Conservation (phyloP, 1,284 basidiomycete species). For the Takashimella tepidaria region DNA sequence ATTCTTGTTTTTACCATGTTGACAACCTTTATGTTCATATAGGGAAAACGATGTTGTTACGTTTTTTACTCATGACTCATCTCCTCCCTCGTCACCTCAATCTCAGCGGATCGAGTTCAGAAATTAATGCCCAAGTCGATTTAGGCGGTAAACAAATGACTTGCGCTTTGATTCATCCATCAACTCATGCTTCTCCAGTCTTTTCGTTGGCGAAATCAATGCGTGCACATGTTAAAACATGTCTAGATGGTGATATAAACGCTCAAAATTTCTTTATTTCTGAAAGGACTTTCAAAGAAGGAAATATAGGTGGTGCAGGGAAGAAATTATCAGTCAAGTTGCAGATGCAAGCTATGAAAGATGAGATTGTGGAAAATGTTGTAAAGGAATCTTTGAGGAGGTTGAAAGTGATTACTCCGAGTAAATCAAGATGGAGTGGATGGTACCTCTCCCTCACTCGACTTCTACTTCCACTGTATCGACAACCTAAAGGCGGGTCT, state of each 20-base stretch:
- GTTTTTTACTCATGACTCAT: slow-evolving; percentile 31
- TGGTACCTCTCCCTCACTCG: slow-evolving; percentile 22
- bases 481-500: neutral
- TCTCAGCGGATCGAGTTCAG: too few relatives aligned
- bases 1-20: neutral
- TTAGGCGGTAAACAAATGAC: slow-evolving; percentile 30
- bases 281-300: too few relatives aligned
- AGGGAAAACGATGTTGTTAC: slow-evolving; percentile 31
- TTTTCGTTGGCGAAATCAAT: slow-evolving; percentile 19
- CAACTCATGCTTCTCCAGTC: slow-evolving; percentile 21
- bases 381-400: slow-evolving; percentile 12
- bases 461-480: slow-evolving; percentile 9
- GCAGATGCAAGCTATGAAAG: neutral
- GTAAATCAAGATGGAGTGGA: slow-evolving; percentile 20
- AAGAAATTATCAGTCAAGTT: neutral
- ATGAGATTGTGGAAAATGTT: neutral
- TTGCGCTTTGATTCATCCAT: slow-evolving; percentile 29
- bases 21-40: neutral
- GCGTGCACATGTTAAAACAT: slow-evolving; percentile 23
- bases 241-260: neutral
- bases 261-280: neutral
- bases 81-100: slow-evolving; percentile 23
- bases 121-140: slow-evolving; percentile 1
- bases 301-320: too few relatives aligned
- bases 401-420: slow-evolving; percentile 22